A percentile compares a stretch with the other conserved stretches of the same genome.
Conservation (phyloP, 148 eudicot genomes). For the Camellia sinensis region DNA sequence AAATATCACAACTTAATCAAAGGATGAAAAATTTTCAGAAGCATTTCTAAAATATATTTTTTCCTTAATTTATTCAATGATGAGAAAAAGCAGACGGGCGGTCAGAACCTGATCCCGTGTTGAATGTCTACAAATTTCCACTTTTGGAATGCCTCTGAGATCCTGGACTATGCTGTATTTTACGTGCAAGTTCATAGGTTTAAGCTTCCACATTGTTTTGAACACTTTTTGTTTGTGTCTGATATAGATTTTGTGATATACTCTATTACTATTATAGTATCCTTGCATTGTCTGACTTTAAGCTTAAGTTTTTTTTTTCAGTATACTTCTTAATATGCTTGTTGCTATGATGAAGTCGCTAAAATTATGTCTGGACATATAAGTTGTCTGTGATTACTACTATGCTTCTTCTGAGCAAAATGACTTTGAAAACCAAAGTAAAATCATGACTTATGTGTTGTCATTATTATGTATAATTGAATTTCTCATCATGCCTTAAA, state of each 20-base stretch:
- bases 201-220: too few relatives aligned
- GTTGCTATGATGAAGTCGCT: slow-evolving; percentile 32
- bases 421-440: neutral
- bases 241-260: neutral
- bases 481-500: too few relatives aligned
- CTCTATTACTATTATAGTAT: neutral
- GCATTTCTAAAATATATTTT: too few relatives aligned
- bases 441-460: neutral
- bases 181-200: neutral
- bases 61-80: slow-evolving; percentile 14
- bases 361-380: slow-evolving; percentile 49
- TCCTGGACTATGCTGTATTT: neutral
- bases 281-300: neutral
- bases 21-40: too few relatives aligned
- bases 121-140: slow-evolving; percentile 30
- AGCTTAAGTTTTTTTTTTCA: too few relatives aligned
- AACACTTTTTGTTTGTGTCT: neutral
- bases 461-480: neutral
- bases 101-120: slow-evolving; percentile 40
- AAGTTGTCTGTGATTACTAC: slow-evolving; percentile 27
- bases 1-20: too few relatives aligned
- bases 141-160: slow-evolving; percentile 30
- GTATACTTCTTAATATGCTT: too few relatives aligned
- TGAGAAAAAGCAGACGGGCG: slow-evolving; percentile 44
- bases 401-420: slow-evolving; percentile 36